A percentile compares a stretch with the other conserved stretches of the same genome.
Evolutionary conservation across 176 grass and related monocot genomes (phyloP).

Genomic region (Hordeum marinum): DNA sequence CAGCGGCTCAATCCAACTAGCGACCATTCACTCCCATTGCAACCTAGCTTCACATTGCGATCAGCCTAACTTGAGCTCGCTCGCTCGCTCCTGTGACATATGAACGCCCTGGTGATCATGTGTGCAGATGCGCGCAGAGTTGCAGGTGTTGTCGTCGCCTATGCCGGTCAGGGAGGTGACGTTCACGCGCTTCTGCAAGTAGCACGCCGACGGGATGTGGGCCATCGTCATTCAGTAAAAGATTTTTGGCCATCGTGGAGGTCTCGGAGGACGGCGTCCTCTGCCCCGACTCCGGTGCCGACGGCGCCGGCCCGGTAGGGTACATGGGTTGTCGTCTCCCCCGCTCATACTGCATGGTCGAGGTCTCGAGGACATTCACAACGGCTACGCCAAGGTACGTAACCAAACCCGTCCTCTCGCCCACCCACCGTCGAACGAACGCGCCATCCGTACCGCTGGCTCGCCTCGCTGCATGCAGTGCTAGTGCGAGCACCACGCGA

Average conservation of each 20-base stretch:
- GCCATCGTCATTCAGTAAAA: too few species aligned
- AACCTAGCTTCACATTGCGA: not conserved
- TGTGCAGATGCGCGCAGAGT: constrained; percentile 77
- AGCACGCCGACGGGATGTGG: constrained; percentile 77
- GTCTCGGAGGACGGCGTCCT: constrained; percentile 62
- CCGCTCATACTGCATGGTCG: constrained; percentile 53
- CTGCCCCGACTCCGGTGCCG: constrained; percentile 6
- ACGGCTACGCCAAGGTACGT: constrained; percentile 73
- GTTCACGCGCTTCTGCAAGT: constrained; percentile 89
- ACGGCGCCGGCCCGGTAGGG: not conserved
- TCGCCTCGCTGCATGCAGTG: constrained; percentile 49
- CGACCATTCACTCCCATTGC: constrained; percentile 14
- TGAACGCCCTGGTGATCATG: too few species aligned
- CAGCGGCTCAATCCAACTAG: constrained; percentile 86
- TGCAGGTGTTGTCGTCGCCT: constrained; percentile 91
- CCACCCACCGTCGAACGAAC: not conserved
- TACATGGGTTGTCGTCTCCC: constrained; percentile 54
- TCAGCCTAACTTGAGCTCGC: not conserved
- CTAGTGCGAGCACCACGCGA: constrained; percentile 66
- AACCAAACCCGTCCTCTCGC: not conserved
- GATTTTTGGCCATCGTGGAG: constrained; percentile 75
- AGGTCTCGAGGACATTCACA: constrained; percentile 46
- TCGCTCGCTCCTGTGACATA: not conserved
- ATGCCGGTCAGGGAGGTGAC: constrained; percentile 65
- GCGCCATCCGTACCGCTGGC: constrained; percentile 24